A percentile compares a stretch with the other conserved stretches of the same genome.
Conservation (phyloP, 371 early-diverging fungal genomes). For the Mortierella sp. region DNA sequence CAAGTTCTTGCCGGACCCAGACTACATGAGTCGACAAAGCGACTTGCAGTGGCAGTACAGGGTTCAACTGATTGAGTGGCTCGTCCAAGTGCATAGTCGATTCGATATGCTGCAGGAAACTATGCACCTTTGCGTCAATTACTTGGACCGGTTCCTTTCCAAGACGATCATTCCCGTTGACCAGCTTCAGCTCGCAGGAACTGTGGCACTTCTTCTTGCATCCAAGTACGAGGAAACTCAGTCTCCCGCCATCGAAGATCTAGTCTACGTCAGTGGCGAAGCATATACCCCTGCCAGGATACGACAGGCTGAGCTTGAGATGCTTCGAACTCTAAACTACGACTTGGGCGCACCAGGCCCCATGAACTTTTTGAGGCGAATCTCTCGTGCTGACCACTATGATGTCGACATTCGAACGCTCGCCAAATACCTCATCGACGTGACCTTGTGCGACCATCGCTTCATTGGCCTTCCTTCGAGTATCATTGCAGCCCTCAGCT, state of each 20-base stretch:
- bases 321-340: slow-evolving; percentile 76
- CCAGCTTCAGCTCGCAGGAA: slow-evolving; percentile 91
- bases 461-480: slow-evolving; percentile 76
- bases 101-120: slow-evolving; percentile 90
- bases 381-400: slow-evolving; percentile 82
- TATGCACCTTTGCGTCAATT: slow-evolving; percentile 84
- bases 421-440: slow-evolving; percentile 90
- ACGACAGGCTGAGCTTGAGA: slow-evolving; percentile 75
- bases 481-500: slow-evolving; percentile 75
- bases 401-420: slow-evolving; percentile 82
- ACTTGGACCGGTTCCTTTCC: slow-evolving; percentile 90
- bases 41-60: slow-evolving; percentile 88
- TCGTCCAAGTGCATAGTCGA: slow-evolving; percentile 84
- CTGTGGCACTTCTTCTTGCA: slow-evolving; percentile 85
- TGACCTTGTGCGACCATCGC: slow-evolving; percentile 79
- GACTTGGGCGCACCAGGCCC: slow-evolving; percentile 79
- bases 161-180: slow-evolving; percentile 71
- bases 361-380: slow-evolving; percentile 80
- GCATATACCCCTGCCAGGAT: slow-evolving; percentile 73
- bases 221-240: slow-evolving; percentile 92
- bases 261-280: slow-evolving; percentile 69
- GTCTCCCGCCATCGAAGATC: slow-evolving; percentile 72
- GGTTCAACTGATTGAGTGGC: slow-evolving; percentile 75
- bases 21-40: slow-evolving; percentile 82
- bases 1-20: slow-evolving; percentile 69